Evolutionary conservation across 2,329 filamentous ascomycete species (phyloP).

Genomic region (Colletotrichum abscissum): DNA sequence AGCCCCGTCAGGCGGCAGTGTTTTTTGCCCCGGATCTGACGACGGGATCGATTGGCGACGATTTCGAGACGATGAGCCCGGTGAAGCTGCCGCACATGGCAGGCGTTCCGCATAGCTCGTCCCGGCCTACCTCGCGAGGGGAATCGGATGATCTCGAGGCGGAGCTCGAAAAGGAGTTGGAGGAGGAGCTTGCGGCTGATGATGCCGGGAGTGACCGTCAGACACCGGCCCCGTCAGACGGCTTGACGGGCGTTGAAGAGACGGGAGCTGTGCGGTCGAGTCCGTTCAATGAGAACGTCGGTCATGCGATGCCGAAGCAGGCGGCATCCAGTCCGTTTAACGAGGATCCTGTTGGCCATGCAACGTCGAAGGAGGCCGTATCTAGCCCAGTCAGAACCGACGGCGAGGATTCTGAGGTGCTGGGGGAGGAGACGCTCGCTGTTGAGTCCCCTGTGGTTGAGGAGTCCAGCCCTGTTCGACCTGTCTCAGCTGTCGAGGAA

Average conservation of each 20-base stretch:
- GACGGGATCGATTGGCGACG: conserved; percentile 4
- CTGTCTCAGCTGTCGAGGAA: neutral
- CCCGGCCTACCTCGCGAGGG: conserved; percentile 5
- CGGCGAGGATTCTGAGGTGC: neutral
- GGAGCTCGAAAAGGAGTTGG: conserved; percentile 26
- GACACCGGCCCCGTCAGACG: neutral
- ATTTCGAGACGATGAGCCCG: conserved; percentile 34
- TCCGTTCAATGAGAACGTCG: neutral
- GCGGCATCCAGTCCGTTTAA: neutral
- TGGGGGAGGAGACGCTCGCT: neutral
- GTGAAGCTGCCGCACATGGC: conserved; percentile 11
- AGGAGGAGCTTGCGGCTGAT: conserved; percentile 16
- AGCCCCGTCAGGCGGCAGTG: neutral
- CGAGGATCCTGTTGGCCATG: neutral
- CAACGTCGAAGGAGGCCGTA: neutral
- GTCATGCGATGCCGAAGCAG: neutral
- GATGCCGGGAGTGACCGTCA: neutral
- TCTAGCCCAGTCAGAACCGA: neutral
- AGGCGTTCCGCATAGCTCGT: neutral
- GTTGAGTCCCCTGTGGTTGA: neutral
- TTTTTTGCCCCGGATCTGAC: conserved; percentile 10
- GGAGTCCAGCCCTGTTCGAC: neutral
- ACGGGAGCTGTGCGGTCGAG: neutral
- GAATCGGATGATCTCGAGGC: conserved; percentile 21
- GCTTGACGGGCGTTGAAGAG: neutral